phyloP scores from a whole-genome alignment of 2,329 filamentous ascomycete genomes.

The Stylonectria norvegica region DNA sequence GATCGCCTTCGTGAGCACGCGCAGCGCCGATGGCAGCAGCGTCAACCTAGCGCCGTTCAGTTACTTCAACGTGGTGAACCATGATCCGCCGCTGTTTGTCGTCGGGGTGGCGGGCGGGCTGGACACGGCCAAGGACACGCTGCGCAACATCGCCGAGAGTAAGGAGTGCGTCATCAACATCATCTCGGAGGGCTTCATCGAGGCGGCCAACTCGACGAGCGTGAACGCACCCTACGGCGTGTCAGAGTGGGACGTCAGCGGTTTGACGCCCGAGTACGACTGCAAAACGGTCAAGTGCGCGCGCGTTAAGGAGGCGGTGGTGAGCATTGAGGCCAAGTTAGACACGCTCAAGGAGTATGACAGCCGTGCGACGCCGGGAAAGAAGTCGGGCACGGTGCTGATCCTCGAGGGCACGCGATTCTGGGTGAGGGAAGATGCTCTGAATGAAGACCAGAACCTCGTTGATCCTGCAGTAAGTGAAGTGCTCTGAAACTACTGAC shows the following conservation, averaged over 20 bases:
- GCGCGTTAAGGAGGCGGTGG: conserved; percentile 77
- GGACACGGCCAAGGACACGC: conserved; percentile 68
- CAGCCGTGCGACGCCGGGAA: conserved; percentile 64
- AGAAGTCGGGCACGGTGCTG: conserved; percentile 70
- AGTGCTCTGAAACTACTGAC: too few species aligned
- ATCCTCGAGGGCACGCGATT: conserved; percentile 82
- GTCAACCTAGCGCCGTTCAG: conserved; percentile 82
- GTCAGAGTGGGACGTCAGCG: conserved; percentile 76
- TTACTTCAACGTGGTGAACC: conserved; percentile 79
- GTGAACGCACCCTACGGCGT: conserved; percentile 75
- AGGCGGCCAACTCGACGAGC: conserved; percentile 79
- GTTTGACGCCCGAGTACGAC: conserved; percentile 65
- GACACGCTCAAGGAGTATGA: conserved; percentile 75
- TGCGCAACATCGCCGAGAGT: conserved; percentile 68
- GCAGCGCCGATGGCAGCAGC: conserved; percentile 54
- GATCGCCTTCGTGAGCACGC: conserved; percentile 62
- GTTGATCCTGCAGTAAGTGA: conserved; percentile 65
- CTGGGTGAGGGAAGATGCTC: conserved; percentile 84
- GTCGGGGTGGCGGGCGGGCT: conserved; percentile 48
- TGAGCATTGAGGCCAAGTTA: conserved; percentile 77
- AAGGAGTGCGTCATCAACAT: conserved; percentile 84
- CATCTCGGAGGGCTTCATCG: conserved; percentile 77
- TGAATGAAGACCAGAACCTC: conserved; percentile 71
- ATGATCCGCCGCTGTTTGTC: conserved; percentile 83
- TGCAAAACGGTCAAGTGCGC: conserved; percentile 65